phyloP scores from a whole-genome alignment of 805 yeast genomes.

The Yamadazyma laniorum region DNA sequence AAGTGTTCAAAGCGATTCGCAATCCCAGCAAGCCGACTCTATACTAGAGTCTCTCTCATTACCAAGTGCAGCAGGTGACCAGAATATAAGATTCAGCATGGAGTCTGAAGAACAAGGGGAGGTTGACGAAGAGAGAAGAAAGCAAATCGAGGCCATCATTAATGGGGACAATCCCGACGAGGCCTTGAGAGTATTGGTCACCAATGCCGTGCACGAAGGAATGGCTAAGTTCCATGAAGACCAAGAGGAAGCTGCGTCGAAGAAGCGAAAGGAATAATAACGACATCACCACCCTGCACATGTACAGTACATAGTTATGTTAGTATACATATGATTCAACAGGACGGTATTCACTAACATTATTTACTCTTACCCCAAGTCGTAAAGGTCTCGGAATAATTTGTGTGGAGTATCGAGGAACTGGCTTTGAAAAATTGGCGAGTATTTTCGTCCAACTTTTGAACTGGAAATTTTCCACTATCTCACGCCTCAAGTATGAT shows the following conservation, averaged over 20 bases:
- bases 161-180: slow-evolving; percentile 81
- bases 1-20: neutral
- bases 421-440: neutral
- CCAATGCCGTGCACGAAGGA: slow-evolving; percentile 63
- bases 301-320: too few species aligned
- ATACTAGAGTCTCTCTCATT: slow-evolving; percentile 25
- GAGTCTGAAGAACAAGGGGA: slow-evolving; percentile 35
- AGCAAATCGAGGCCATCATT: slow-evolving; percentile 65
- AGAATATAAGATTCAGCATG: slow-evolving; percentile 57
- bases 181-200: slow-evolving; percentile 64
- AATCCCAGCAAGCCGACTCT: neutral
- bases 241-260: slow-evolving; percentile 12
- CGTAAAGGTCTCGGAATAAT: too few species aligned
- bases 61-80: slow-evolving; percentile 42
- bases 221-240: slow-evolving; percentile 29
- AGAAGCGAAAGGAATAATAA: slow-evolving; percentile 18
- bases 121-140: slow-evolving; percentile 49
- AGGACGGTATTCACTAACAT: too few species aligned
- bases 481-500: slow-evolving; percentile 2
- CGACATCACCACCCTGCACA: too few species aligned
- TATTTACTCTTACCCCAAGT: too few species aligned
- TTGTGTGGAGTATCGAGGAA: too few species aligned
- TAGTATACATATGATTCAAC: too few species aligned
- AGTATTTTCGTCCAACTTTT: slow-evolving; percentile 1
- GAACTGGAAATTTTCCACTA: slow-evolving; percentile 6